Percentiles rank a stretch among this genome's conserved stretches.
Conservation (phyloP, 345 rosid species). For the Hirschfeldia incana region DNA sequence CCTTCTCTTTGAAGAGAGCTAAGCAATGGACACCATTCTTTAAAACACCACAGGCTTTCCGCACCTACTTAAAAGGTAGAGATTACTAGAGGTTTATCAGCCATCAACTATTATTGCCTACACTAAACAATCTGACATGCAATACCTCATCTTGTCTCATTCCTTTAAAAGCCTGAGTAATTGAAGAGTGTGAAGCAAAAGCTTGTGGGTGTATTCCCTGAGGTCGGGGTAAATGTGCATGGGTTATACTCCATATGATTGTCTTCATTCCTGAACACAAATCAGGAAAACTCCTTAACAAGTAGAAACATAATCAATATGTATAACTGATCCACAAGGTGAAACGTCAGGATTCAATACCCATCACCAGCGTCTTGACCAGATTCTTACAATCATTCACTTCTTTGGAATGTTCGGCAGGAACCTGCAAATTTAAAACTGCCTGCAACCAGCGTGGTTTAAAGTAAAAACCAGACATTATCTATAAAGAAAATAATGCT, state of each 20-base stretch:
- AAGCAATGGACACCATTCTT: slow-evolving; percentile 93
- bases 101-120: slow-evolving; percentile 11
- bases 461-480: background rate
- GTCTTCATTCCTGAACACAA: slow-evolving; percentile 88
- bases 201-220: slow-evolving; percentile 80
- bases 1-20: slow-evolving; percentile 95
- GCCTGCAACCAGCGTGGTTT: slow-evolving; percentile 65
- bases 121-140: slow-evolving; percentile 14
- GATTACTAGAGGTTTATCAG: slow-evolving; percentile 31
- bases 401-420: slow-evolving; percentile 95
- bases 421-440: slow-evolving; percentile 91
- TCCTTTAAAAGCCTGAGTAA: slow-evolving; percentile 77
- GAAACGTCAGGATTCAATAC: slow-evolving; percentile 47
- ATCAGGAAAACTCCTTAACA: slow-evolving; percentile 4
- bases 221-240: slow-evolving; percentile 88
- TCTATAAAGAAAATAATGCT: slow-evolving; percentile 4
- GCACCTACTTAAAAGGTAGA: slow-evolving; percentile 54
- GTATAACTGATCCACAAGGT: background rate
- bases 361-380: slow-evolving; percentile 97
- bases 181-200: slow-evolving; percentile 61
- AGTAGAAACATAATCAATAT: background rate
- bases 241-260: slow-evolving; percentile 94
- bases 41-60: slow-evolving; percentile 94
- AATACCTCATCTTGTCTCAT: slow-evolving; percentile 96
- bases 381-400: slow-evolving; percentile 92